Base-by-base conservation (phyloP, 352 stramenopile species). In the Pythium utonaiense region DNA sequence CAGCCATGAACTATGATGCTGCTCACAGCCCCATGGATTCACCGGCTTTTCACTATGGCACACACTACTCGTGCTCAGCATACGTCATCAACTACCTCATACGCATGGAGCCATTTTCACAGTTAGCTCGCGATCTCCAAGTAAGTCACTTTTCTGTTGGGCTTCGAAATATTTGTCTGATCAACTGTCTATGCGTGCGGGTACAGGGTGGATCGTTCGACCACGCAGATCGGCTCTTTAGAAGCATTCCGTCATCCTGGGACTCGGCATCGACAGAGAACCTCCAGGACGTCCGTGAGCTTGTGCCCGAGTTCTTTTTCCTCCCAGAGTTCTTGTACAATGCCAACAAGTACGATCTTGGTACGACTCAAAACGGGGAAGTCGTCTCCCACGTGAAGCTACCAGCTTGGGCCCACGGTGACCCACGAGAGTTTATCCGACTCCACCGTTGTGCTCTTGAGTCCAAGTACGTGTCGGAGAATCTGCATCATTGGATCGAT, bases 401-500 rank as follows among this genome's bases (percentile, higher is more conserved):
- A 27, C 96, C 96, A 30, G 80, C 90, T n/a, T 99, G 96, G 96
- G 94, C 95, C 2, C 89, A 98, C 53, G 80, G 79, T 34, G 95
- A 90, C 60, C 78, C 93, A 19, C 88, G 93, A 53, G 96, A 93
- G 61, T 99, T 99, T 64, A 78, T 99, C 27, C 85, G 95, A 25
- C 71, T 98, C 0, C 95, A 98, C 69, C 86, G 96, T n/a, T 82
- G 83, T 25, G 97, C 97, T 7, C 81, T 99, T 3, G 96, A 99
- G 69, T 98, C 88, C 49, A 95, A 98, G 59, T 91, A 98, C 60
- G 97, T 98, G 19, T 98, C 93, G 2, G 82, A 95, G 57, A 91
- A 98, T 75, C 66, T 99, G n/a, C 93, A 98, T 51, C 78, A 97
- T 58, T 99, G 97, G 97, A 98, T 99, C 60, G 97, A 99, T 74